Evolutionary conservation across 2,329 filamentous ascomycete species (phyloP).

Genomic region (Ophiostoma fasciatum): DNA sequence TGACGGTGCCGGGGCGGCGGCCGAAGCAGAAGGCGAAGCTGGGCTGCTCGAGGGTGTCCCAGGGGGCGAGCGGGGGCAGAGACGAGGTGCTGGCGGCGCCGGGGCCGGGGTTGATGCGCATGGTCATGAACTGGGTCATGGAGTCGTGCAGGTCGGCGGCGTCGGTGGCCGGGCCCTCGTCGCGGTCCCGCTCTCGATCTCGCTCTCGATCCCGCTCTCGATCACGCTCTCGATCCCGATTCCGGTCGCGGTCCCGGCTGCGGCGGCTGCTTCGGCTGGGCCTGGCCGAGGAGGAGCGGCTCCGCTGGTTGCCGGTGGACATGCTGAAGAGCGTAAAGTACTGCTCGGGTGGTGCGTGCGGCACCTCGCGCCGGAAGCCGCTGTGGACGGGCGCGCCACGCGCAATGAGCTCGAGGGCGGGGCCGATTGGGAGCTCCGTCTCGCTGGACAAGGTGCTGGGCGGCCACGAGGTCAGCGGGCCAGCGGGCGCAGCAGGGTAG

Average conservation of each 20-base stretch:
- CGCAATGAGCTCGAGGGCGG: slow-evolving; percentile 43
- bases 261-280: slow-evolving; percentile 2
- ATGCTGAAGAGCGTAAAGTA: slow-evolving; percentile 42
- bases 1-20: slow-evolving; percentile 51
- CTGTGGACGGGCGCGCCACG: slow-evolving; percentile 41
- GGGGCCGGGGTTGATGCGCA: slow-evolving; percentile 24
- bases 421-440: slow-evolving; percentile 36
- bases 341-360: slow-evolving; percentile 38
- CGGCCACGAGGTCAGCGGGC: slow-evolving; percentile 40
- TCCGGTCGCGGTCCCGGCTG: slow-evolving; percentile 1
- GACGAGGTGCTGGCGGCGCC: slow-evolving; percentile 15
- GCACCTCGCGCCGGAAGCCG: slow-evolving; percentile 37
- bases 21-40: slow-evolving; percentile 57
- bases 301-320: slow-evolving; percentile 24
- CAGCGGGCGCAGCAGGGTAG: slow-evolving; percentile 17
- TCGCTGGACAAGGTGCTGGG: slow-evolving; percentile 32
- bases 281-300: not conserved
- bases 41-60: slow-evolving; percentile 61
- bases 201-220: too few relatives aligned
- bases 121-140: slow-evolving; percentile 44
- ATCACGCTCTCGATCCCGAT: too few relatives aligned
- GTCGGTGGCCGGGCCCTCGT: slow-evolving; percentile 29
- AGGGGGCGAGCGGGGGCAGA: slow-evolving; percentile 34
- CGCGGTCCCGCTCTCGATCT: slow-evolving; percentile 15
- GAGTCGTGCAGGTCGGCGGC: slow-evolving; percentile 34